Base-by-base conservation (phyloP, 1,139 yeast genomes). In the Casaregolazyma lundiana region DNA sequence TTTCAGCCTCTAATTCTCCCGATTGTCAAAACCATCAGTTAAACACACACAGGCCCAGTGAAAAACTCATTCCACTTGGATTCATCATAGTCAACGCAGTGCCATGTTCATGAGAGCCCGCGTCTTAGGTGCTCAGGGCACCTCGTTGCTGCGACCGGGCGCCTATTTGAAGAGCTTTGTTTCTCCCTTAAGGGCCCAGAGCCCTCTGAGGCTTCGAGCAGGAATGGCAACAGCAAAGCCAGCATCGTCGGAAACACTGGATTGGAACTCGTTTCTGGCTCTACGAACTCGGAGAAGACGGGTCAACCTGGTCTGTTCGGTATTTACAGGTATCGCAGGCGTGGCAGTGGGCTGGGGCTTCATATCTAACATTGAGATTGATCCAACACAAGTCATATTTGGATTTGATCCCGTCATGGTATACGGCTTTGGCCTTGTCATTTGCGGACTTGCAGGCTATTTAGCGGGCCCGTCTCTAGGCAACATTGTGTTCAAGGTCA, bases 401-500 rank as follows among this genome's bases (percentile, higher is more conserved):
- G 97, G 98, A 6, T 73, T 90, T 55, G 98, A 92, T 62, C 90
- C 96, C 11, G 71, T 87, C 55, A 78, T 86, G 66, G 86, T 88
- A 32, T 75, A 62, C 30, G 59, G 66, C 4, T 56, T 57, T 19
- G 68, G 63, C 16, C 82, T 69, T 78, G 81, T 52, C 83, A 83
- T 51, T 79, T 82, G 88, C 19, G 95, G 94, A 19, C 81, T 81
- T 41, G 65, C 82, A 43, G 97, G 97, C 1, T 88, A 81, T 61
- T 68, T 89, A 55, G 69, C 81, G 43, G 98, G 98, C 1, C 97
- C 97, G 39, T 63, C 83, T 20, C 59, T 92, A 41, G 97, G 97
- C 8, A 78, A 81, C 43, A 69, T 78, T 16, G 58, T 86, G 1
- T 92, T 90, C 72, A 76, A 77, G 51, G 49, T 78, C 46, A 61